Evolutionary conservation across 441 rosid species (phyloP).

Genomic region (Syzygium malaccense): DNA sequence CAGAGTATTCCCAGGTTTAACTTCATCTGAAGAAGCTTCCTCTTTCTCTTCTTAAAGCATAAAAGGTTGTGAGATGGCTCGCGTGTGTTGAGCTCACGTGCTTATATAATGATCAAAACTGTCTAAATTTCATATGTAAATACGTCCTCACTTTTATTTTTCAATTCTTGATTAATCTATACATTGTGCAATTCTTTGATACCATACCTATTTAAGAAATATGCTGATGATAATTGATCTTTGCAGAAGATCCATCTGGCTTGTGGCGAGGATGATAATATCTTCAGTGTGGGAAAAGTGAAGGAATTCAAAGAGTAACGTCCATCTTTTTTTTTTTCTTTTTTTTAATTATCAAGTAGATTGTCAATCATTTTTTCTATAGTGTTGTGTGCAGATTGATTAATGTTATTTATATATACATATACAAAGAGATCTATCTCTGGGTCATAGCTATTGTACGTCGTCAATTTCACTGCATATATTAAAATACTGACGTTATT

Average conservation of each 20-base stretch:
- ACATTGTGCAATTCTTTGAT: background rate
- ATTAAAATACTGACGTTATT: no score
- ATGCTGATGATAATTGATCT: no score
- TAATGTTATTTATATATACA: no score
- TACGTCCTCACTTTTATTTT: background rate
- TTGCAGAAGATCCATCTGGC: conserved; percentile 28
- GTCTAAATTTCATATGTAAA: no score
- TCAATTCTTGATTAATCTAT: background rate
- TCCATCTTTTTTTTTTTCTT: background rate
- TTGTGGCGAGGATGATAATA: conserved; percentile 27
- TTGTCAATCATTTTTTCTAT: no score
- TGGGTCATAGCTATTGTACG: no score
- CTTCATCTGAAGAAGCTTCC: background rate
- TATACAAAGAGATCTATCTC: no score
- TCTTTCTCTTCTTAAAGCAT: background rate
- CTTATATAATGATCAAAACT: no score
- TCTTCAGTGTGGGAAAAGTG: conserved; percentile 14
- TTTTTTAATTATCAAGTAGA: no score
- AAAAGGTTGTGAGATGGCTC: background rate
- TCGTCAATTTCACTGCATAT: no score
- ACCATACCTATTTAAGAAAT: background rate
- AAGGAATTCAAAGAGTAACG: conserved; percentile 13
- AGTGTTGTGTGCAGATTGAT: no score
- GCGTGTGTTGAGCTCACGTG: background rate
- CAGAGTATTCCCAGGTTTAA: conserved; percentile 18